A percentile compares a stretch with the other conserved stretches of the same genome.
phyloP scores from a whole-genome alignment of 129 eudicot species.

The Gnaphalium uliginosum region DNA sequence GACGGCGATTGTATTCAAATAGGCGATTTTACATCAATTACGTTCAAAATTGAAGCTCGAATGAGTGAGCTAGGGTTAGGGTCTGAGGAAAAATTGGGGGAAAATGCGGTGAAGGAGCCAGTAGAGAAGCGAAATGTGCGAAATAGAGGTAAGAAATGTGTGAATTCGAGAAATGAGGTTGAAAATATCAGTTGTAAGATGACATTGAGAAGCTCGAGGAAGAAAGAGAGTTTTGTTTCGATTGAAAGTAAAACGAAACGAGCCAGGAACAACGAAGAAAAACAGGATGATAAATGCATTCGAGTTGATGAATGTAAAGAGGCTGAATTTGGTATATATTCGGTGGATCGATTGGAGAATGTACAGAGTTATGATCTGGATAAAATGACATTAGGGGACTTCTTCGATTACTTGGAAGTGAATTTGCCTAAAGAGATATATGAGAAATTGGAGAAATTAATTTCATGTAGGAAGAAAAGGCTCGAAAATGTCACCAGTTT shows the following conservation, averaged over 20 bases:
- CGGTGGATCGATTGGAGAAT: neutral
- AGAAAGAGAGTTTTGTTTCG: constrained; percentile 12
- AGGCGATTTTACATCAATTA: neutral
- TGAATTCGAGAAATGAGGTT: constrained; percentile 8
- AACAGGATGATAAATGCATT: neutral
- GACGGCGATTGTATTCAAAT: neutral
- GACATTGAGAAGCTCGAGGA: constrained; percentile 43
- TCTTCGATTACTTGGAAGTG: constrained; percentile 68
- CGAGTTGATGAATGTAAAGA: constrained; percentile 9
- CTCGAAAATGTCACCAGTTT: constrained; percentile 14
- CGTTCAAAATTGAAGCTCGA: constrained; percentile 11
- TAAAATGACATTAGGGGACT: constrained; percentile 66
- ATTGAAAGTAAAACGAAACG: constrained; percentile 15
- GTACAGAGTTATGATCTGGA: constrained; percentile 36
- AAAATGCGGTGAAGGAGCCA: constrained; percentile 15
- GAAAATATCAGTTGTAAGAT: constrained; percentile 36
- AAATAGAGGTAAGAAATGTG: constrained; percentile 20
- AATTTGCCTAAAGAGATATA: constrained; percentile 54
- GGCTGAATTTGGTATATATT: neutral
- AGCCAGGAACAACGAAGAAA: constrained; percentile 14
- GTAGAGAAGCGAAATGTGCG: constrained; percentile 36
- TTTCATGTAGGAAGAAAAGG: constrained; percentile 16
- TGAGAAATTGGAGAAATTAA: constrained; percentile 22
- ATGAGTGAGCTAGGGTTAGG: constrained; percentile 37
- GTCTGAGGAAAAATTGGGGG: constrained; percentile 27